These are phyloP conservation scores for Centaurea solstitialis DNA, from an alignment of 129 eudicot species.

Conservation along the genomic window DNA sequence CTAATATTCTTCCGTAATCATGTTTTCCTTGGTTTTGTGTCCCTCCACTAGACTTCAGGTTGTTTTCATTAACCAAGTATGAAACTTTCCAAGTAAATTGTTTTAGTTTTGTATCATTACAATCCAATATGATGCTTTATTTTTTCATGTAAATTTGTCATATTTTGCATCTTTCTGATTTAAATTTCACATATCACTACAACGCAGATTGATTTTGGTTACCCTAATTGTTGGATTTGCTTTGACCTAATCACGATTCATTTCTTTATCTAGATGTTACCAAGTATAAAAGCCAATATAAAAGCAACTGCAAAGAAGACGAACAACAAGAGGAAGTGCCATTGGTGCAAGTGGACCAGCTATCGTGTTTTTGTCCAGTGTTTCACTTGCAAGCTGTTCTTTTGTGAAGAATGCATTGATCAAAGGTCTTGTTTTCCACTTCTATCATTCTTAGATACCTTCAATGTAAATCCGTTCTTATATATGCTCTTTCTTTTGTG, in stretches of 20 bases:
- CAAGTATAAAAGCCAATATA: conserved; percentile 19
- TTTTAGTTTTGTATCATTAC: conserved; percentile 1
- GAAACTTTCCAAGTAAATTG: background rate
- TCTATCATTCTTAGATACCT: background rate
- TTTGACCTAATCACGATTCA: conserved; percentile 1
- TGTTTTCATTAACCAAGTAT: conserved; percentile 4
- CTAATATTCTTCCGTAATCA: background rate
- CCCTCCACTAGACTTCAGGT: background rate
- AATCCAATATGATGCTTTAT: conserved; percentile 1
- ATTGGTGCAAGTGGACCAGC: conserved; percentile 69
- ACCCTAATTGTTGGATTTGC: background rate
- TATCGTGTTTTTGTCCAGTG: conserved; percentile 57
- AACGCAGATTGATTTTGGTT: background rate
- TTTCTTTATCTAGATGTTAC: conserved; percentile 18
- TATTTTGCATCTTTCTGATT: background rate
- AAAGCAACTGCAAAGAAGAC: conserved; percentile 18
- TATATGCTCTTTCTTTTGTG: background rate
- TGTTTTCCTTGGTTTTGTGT: background rate
- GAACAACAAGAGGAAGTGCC: conserved; percentile 65
- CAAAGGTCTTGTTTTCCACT: conserved; percentile 43
- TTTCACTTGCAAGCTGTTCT: conserved; percentile 60
- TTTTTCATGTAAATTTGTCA: conserved; percentile 13
- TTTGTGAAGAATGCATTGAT: conserved; percentile 72
- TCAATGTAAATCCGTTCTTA: background rate
- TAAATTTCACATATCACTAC: conserved; percentile 11